Percentiles rank a stretch among this genome's conserved stretches.
Evolutionary conservation across 306 rosid species (phyloP).

Genomic region (Pyrus communis): DNA sequence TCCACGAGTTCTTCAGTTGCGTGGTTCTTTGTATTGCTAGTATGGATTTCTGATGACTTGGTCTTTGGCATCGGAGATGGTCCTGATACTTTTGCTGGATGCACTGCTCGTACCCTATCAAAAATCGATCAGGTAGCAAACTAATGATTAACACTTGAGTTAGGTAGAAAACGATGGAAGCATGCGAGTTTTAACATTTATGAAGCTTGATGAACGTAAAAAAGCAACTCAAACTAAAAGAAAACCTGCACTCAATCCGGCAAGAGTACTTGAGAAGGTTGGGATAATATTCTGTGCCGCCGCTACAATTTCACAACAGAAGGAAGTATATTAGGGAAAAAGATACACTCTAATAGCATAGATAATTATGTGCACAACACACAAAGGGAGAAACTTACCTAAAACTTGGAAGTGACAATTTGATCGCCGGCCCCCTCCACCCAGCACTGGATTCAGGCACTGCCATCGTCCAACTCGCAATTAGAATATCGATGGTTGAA

Average conservation of each 20-base stretch:
- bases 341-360: not conserved
- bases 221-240: not conserved
- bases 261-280: constrained; percentile 84
- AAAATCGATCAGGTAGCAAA: not conserved
- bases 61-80: constrained; percentile 12
- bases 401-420: constrained; percentile 82
- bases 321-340: not conserved
- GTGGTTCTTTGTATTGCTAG: not conserved
- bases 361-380: not conserved
- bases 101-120: constrained; percentile 64
- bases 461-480: constrained; percentile 26
- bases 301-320: constrained; percentile 45
- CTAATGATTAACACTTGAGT: not conserved
- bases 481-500: constrained; percentile 3
- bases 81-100: constrained; percentile 45
- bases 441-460: constrained; percentile 33
- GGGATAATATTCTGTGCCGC: constrained; percentile 52
- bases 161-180: not conserved
- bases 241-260: constrained; percentile 71
- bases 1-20: constrained; percentile 13
- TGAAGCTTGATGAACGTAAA: not conserved
- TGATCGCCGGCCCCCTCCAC: constrained; percentile 76
- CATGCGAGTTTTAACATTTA: not conserved
- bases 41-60: constrained; percentile 15
- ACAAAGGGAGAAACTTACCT: constrained; percentile 43